Evolutionary conservation across 345 rosid genomes (phyloP).

Genomic region (Raphanus raphanistrum): DNA sequence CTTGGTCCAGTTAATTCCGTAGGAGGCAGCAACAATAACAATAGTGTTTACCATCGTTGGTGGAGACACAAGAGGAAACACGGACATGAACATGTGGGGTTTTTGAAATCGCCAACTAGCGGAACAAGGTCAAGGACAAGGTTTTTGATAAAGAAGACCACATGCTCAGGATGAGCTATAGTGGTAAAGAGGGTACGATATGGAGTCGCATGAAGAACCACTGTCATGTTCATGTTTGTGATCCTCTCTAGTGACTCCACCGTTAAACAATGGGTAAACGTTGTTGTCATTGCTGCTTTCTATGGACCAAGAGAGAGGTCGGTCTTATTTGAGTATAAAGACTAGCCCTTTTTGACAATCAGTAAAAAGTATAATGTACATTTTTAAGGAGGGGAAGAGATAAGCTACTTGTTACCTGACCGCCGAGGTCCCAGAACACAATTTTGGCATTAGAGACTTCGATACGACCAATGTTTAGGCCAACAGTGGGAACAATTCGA

Average conservation of each 20-base stretch:
- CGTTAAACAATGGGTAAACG: not conserved
- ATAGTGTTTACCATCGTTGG: not conserved
- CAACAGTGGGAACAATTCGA: slow-evolving; percentile 97
- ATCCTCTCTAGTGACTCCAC: not conserved
- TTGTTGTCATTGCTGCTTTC: not conserved
- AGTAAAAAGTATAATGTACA: not conserved
- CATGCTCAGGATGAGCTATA: not conserved
- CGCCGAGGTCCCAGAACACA: slow-evolving; percentile 97
- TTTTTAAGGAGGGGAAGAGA: not conserved
- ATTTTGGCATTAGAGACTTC: slow-evolving; percentile 84
- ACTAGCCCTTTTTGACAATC: not conserved
- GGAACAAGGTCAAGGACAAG: not conserved
- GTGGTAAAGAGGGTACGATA: not conserved
- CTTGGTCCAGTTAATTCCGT: not conserved
- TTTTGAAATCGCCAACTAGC: not conserved
- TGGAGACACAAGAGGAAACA: too few species aligned
- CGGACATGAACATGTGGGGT: too few species aligned
- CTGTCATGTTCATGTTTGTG: not conserved
- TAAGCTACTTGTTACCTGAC: slow-evolving; percentile 59
- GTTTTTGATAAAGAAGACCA: not conserved
- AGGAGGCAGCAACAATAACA: not conserved
- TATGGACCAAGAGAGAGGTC: not conserved
- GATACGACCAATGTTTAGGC: slow-evolving; percentile 90
- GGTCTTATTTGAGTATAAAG: not conserved
- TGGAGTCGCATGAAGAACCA: not conserved